These are phyloP conservation scores for Penicillium brevicompactum DNA, from an alignment of 2,329 filamentous ascomycete species.

Conservation along the genomic window DNA sequence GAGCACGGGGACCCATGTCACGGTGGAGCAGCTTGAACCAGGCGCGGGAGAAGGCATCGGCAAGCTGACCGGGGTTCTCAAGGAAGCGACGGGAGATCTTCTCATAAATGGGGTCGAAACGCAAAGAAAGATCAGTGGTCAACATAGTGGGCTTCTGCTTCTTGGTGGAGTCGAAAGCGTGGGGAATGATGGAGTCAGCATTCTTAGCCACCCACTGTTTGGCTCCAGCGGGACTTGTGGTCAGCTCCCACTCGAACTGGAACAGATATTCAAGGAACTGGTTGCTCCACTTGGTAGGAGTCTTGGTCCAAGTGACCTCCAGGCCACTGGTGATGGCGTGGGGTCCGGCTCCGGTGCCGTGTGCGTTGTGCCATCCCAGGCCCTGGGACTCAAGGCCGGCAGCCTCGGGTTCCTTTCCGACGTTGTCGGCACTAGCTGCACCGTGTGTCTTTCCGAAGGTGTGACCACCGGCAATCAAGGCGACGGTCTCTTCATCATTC, in stretches of 20 bases:
- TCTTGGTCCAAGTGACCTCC: conserved; percentile 78
- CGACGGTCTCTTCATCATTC: conserved; percentile 80
- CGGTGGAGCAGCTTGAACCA: conserved; percentile 86
- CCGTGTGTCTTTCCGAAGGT: conserved; percentile 81
- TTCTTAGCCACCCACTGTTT: conserved; percentile 77
- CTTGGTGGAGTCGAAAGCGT: conserved; percentile 69
- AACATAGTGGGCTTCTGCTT: conserved; percentile 77
- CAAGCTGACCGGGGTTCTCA: conserved; percentile 68
- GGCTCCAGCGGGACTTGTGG: conserved; percentile 74
- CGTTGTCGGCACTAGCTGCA: conserved; percentile 64
- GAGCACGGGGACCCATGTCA: conserved; percentile 71
- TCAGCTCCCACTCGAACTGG: conserved; percentile 76
- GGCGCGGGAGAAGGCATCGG: conserved; percentile 69
- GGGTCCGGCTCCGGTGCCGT: conserved; percentile 67
- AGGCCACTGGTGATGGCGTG: conserved; percentile 75
- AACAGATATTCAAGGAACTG: conserved; percentile 75
- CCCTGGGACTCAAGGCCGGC: conserved; percentile 68
- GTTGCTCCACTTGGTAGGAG: conserved; percentile 75
- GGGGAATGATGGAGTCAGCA: conserved; percentile 66
- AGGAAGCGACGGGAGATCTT: conserved; percentile 74
- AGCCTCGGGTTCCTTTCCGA: conserved; percentile 68
- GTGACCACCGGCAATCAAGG: conserved; percentile 77
- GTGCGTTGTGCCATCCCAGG: conserved; percentile 70
- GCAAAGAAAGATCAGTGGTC: conserved; percentile 72
- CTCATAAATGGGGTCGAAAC: conserved; percentile 71